phyloP scores from a whole-genome alignment of 768 basidiomycete species.

The Boletus edulis region DNA sequence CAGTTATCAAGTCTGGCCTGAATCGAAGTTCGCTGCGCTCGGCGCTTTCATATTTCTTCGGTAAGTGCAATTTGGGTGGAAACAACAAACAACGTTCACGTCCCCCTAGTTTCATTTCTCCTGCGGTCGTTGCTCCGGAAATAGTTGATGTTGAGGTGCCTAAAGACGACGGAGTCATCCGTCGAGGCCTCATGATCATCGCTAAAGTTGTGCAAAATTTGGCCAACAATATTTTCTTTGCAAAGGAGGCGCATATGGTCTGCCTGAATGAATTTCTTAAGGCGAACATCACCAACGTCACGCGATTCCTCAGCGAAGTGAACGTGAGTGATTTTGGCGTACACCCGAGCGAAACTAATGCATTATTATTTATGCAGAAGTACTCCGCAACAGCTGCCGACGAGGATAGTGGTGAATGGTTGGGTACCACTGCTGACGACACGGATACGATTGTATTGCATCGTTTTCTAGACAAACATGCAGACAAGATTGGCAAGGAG shows the following conservation, averaged over 20 bases:
- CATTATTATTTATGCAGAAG: slow-evolving; percentile 33
- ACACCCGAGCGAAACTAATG: background rate
- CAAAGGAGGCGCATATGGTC: slow-evolving; percentile 86
- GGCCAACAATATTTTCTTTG: slow-evolving; percentile 92
- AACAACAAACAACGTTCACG: background rate
- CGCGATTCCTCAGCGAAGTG: slow-evolving; percentile 73
- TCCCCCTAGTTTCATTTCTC: slow-evolving; percentile 77
- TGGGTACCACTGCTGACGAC: slow-evolving; percentile 75
- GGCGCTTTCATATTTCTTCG: slow-evolving; percentile 92
- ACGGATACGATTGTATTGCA: slow-evolving; percentile 82
- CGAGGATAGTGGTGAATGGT: slow-evolving; percentile 70
- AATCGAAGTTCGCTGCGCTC: slow-evolving; percentile 75
- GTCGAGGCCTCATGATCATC: slow-evolving; percentile 80
- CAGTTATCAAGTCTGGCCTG: slow-evolving; percentile 70
- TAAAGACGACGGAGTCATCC: slow-evolving; percentile 55
- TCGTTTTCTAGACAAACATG: slow-evolving; percentile 80
- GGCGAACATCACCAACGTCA: slow-evolving; percentile 68
- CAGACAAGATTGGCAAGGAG: slow-evolving; percentile 86
- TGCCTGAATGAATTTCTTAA: slow-evolving; percentile 73
- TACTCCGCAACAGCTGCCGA: slow-evolving; percentile 43
- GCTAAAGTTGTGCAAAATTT: slow-evolving; percentile 92
- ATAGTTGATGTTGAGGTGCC: slow-evolving; percentile 80
- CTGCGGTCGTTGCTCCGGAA: slow-evolving; percentile 85
- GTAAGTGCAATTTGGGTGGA: slow-evolving; percentile 32
- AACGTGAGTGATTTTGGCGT: slow-evolving; percentile 44